Conservation (phyloP, 192 early-diverging fungal species). For the Podila epicladia region DNA sequence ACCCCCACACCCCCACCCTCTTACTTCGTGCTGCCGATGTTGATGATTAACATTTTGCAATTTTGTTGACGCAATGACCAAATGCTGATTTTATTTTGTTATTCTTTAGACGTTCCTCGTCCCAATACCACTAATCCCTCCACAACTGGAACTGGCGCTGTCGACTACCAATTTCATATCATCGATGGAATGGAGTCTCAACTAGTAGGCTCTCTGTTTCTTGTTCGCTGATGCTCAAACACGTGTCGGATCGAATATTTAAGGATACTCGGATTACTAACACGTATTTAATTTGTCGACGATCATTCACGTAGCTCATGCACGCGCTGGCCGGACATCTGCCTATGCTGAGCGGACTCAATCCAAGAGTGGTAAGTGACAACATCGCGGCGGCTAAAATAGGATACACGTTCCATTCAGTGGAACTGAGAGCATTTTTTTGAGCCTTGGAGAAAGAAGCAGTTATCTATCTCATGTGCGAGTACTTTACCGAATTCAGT, state of each 20-base stretch:
- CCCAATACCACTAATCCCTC: neutral
- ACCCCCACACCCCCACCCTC: too few species aligned
- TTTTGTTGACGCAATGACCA: neutral
- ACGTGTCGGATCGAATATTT: neutral
- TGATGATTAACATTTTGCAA: too few species aligned
- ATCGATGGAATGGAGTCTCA: conserved; percentile 20
- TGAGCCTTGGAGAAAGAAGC: neutral
- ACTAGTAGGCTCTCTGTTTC: neutral
- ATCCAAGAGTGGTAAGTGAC: conserved; percentile 11
- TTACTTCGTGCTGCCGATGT: neutral
- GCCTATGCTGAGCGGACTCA: conserved; percentile 14
- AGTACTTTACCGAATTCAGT: neutral
- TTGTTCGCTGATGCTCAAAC: too few species aligned
- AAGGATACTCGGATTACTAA: neutral
- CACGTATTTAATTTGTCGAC: neutral
- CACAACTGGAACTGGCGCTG: conserved; percentile 6
- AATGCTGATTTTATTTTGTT: neutral
- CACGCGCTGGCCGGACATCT: conserved; percentile 32
- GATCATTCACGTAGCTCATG: conserved; percentile 23
- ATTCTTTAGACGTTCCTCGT: conserved; percentile 19
- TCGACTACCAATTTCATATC: conserved; percentile 31
- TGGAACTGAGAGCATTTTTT: neutral
- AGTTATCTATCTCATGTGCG: neutral
- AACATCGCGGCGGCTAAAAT: conserved; percentile 20
- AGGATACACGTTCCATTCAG: neutral